These are phyloP conservation scores for Verbena officinalis DNA, from an alignment of 257 asterid species.

Conservation along the genomic window DNA sequence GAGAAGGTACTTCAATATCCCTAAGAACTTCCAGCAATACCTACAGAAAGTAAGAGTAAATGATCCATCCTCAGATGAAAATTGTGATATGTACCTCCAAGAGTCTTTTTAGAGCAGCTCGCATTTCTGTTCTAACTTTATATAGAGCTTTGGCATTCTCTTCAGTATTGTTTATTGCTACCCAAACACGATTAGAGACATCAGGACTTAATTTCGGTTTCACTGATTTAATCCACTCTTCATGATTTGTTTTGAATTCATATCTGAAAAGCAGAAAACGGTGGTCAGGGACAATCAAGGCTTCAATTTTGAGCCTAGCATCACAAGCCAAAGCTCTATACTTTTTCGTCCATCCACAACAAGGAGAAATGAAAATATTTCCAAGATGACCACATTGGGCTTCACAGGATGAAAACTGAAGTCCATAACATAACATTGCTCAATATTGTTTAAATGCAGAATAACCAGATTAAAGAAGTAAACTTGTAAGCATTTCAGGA, in stretches of 20 bases:
- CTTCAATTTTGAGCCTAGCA: slow-evolving; percentile 9
- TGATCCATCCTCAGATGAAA: slow-evolving; percentile 12
- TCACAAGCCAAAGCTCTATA: background rate
- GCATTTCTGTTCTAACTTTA: slow-evolving; percentile 82
- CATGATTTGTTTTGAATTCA: slow-evolving; percentile 87
- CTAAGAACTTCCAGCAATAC: background rate
- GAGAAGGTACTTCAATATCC: slow-evolving; percentile 7
- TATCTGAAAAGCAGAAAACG: slow-evolving; percentile 51
- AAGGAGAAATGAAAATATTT: slow-evolving; percentile 3
- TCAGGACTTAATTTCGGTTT: slow-evolving; percentile 69
- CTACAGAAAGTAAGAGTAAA: slow-evolving; percentile 5
- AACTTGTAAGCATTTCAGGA: slow-evolving; percentile 10
- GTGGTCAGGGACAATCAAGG: slow-evolving; percentile 26
- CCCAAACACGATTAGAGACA: slow-evolving; percentile 58
- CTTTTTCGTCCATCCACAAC: slow-evolving; percentile 8
- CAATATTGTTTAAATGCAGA: background rate
- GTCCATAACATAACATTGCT: background rate
- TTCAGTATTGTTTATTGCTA: slow-evolving; percentile 53
- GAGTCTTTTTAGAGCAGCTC: slow-evolving; percentile 66
- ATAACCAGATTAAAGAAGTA: slow-evolving; percentile 4
- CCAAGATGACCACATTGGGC: slow-evolving; percentile 13
- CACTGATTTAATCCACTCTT: slow-evolving; percentile 78
- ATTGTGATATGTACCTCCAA: slow-evolving; percentile 59
- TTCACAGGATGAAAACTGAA: slow-evolving; percentile 11
- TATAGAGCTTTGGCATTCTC: slow-evolving; percentile 75